phyloP scores from a whole-genome alignment of 2,329 filamentous ascomycete species.

The Helotiales sp. region DNA sequence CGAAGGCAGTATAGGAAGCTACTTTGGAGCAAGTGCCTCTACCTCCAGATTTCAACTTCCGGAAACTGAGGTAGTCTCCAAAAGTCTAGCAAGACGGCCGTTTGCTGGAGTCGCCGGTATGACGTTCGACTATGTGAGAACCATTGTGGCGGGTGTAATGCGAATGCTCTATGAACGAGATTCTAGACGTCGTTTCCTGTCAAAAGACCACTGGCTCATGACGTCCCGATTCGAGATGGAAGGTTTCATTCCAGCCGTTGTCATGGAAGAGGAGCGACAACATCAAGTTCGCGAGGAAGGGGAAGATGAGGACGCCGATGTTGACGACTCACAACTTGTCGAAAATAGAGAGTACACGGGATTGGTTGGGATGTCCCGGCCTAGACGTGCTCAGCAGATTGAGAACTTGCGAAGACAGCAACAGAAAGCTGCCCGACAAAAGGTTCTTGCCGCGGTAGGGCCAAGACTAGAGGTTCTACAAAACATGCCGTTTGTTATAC shows the following conservation, averaged over 20 bases:
- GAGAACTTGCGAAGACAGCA: constrained; percentile 69
- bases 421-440: constrained; percentile 68
- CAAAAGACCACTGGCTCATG: constrained; percentile 92
- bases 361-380: constrained; percentile 61
- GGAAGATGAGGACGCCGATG: constrained; percentile 55
- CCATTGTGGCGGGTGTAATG: constrained; percentile 78
- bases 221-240: constrained; percentile 85
- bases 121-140: constrained; percentile 77
- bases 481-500: constrained; percentile 97
- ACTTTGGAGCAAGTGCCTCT: constrained; percentile 46
- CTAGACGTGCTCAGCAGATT: constrained; percentile 64
- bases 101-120: constrained; percentile 71
- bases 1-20: constrained; percentile 51
- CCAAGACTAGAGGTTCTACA: constrained; percentile 89
- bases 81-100: constrained; percentile 45
- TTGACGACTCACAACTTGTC: constrained; percentile 45
- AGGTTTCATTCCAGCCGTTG: constrained; percentile 83
- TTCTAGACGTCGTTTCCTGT: constrained; percentile 83
- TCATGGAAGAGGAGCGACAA: constrained; percentile 84
- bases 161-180: constrained; percentile 93
- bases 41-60: constrained; percentile 29
- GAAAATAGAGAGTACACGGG: constrained; percentile 43
- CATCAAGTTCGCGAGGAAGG: constrained; percentile 68
- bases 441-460: constrained; percentile 77
- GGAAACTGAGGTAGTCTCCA: constrained; percentile 22